Evolutionary conservation across 345 rosid genomes (phyloP), one percentile per base, ranked within the genome.

Genomic region (Lepidium sativum): DNA sequence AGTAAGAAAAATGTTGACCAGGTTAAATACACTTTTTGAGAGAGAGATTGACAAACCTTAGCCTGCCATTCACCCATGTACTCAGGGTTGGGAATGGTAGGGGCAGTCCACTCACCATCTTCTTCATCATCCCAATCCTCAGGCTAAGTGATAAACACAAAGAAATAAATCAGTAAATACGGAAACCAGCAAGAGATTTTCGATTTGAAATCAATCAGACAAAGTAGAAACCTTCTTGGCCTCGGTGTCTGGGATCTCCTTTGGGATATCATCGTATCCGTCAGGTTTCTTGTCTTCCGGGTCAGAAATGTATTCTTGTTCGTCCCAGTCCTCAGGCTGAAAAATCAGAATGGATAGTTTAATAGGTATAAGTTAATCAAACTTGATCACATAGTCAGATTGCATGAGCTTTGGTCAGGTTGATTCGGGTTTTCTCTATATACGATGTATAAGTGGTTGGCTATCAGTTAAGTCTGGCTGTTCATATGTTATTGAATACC

Each of bases 111-210:
- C 71, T 90, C 99, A 82, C 98, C 98, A 81, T 95, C 99, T 78
- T 95, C 99, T 75, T 95, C 96, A 4, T 91, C 99, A 80, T 95
- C 96, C 99, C 99, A 95, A 75, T 91, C 98, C 67, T 95, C 98
- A 53, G 99, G 99, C 99, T 95, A 54, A 44, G 35, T 71, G 0
- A 27, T 27, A n/a, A 7, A 49, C 10, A 49, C 6, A 23, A 45
- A 18, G 21, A 42, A 59, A 58, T 42, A 58, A 6, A 16, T 59
- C 7, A 72, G 60, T 38, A 42, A 59, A 51, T n/a, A 31, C 29
- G 5, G 6, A 63, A 17, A 20, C 23, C 57, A 25, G 6, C 37
- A 27, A 9, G n/a, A 60, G 34, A 2, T 39, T 25, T 62, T 6
- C 35, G 16, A 7, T 20, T 17, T 45, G 52, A 5, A 5, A 51